Evolutionary conservation across 352 stramenopile genomes (phyloP), one percentile per base, ranked within the genome.

Genomic region (Globisporangium echinulatum): DNA sequence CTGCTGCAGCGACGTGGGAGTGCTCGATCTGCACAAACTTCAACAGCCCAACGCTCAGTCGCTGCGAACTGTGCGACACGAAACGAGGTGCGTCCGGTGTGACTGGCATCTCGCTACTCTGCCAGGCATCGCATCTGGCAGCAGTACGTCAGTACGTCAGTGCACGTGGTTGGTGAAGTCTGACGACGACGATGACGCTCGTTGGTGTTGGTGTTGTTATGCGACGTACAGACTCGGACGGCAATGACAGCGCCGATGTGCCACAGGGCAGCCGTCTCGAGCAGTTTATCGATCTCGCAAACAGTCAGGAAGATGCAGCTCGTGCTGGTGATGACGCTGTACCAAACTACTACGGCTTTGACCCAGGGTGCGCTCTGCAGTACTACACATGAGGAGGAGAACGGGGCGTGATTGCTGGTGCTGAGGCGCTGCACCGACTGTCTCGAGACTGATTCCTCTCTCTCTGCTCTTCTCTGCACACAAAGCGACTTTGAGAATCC

Each of bases 11-110:
- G 44, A 64, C 59, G 14, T 64, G 59, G 59, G 59, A 65, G 47
- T 88, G 79, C 50, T 61, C 66, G 3, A 70, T 87, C 5, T 88
- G 79, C 60, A 88, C 79, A 25, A 85, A 82, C 57, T 67, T 81
- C 37, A 88, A 88, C 52, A 58, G 60, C 17, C 17, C 49, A 4
- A 55, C 59, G 36, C 63, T 71, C 11, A 63, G 61, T 7, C 65
- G 66, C 14, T 88, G 79, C 57, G 75, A 82, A 47, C 64, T 88
- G 17, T 88, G 79, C 49, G 75, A 88, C 43, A 75, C 76, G 0
- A 68, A 71, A 47, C 52, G 54, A 50, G 59, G 54, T 61, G 13
- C 40, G 36, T 44, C 7, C 17, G 25, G 46, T 33, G 15, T 50
- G 25, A 33, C 25, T 33, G 25, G 25, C 25, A 33, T 43, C 39